Base-by-base conservation (phyloP, 2,329 filamentous ascomycete genomes). In the Microthyrium microscopicum region DNA sequence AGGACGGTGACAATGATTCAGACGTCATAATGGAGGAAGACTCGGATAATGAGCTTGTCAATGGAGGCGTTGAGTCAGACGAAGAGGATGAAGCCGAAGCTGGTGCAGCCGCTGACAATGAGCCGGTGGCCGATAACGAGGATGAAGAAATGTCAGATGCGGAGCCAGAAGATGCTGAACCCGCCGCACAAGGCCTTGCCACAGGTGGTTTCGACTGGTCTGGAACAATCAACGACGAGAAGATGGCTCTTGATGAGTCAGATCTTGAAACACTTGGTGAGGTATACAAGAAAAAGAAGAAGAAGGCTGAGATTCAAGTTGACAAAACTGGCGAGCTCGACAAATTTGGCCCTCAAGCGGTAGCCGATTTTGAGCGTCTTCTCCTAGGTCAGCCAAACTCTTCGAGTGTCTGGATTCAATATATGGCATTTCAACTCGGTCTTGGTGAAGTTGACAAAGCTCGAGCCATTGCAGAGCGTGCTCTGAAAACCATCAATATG, bases 361-460 rank as follows among this genome's bases (percentile, higher is more conserved):
- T 81, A 12, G 81, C 79, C 41, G 91, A 98, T 55, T 98, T 84
- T 53, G 91, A 98, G 58, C 77, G 89, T 44, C 73, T 94, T 17
- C 70, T 98, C 26, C 71, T 98, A 16, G 82, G 84, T 36, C 80
- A 92, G 51, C 84, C 89, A 3, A 84, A 95, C 57, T 87, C 81
- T n/a, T 91, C 87, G 1, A 66, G 77, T 40, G 68, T 95, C 19
- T 98, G 89, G 89, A 81, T 94, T 35, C 72, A 82, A 43, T 98
- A 98, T 60, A 95, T 98, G 83, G 84, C 85, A n/a, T 92, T 92
- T 68, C 83, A 95, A 57, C 76, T 94, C 54, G 78, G 92, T 50
- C 70, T 92, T 33, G 82, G 82, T 50, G 89, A 98, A 56, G 66
- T 91, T 15, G 73, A 77, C 40, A 89, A 84, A 56, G 85, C 89